Percentiles rank a stretch among this genome's conserved stretches.
These are phyloP conservation scores for Pseudogymnoascus sp. DNA, from an alignment of 2,329 filamentous ascomycete species.

Conservation along the genomic window DNA sequence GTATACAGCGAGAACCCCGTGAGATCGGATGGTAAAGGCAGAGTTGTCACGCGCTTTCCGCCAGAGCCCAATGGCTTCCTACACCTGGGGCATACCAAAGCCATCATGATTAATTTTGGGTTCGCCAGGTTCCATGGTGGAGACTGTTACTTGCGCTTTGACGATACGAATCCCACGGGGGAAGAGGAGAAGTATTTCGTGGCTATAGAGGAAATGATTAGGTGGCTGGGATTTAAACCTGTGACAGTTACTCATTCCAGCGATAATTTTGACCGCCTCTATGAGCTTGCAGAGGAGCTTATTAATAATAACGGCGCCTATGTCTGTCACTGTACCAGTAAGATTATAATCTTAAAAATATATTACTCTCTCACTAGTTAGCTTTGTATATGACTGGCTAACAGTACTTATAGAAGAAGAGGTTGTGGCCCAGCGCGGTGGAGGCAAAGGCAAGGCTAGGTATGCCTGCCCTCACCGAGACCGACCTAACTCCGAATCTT, in stretches of 20 bases:
- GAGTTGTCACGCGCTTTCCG: conserved; percentile 65
- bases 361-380: too few species aligned
- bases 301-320: conserved; percentile 66
- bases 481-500: conserved; percentile 64
- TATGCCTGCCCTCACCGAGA: conserved; percentile 76
- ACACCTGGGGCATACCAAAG: conserved; percentile 90
- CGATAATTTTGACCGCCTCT: conserved; percentile 78
- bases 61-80: conserved; percentile 90
- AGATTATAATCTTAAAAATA: neutral
- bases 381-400: neutral
- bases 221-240: conserved; percentile 80
- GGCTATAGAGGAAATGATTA: conserved; percentile 77
- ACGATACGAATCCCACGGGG: conserved; percentile 91
- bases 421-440: conserved; percentile 80
- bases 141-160: conserved; percentile 65
- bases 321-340: conserved; percentile 70
- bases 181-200: conserved; percentile 86
- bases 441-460: conserved; percentile 59
- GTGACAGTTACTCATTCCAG: conserved; percentile 75
- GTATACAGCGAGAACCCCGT: conserved; percentile 62
- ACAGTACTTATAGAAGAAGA: conserved; percentile 49
- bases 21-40: conserved; percentile 35
- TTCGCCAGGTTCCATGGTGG: conserved; percentile 73
- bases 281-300: conserved; percentile 80
- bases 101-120: conserved; percentile 93